Base-by-base conservation (phyloP, 1,284 basidiomycete species). In the Ceratobasidium sp. region DNA sequence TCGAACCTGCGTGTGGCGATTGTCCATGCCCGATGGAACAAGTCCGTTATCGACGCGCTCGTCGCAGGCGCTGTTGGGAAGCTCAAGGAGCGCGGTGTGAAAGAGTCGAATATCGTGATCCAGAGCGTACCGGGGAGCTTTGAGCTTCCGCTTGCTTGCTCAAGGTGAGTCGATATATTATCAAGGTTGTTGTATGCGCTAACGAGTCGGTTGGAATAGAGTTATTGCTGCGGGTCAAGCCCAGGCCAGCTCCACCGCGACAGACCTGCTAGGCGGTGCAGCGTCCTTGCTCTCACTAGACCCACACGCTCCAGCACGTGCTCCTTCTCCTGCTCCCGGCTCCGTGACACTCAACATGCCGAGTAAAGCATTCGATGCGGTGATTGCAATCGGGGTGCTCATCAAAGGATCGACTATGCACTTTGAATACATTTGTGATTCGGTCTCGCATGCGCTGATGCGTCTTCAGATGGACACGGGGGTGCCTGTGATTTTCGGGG, bases 371-470 rank as follows among this genome's bases (percentile, higher is more conserved):
- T 96, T 98, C 77, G 92, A 97, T 81, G 97, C 96, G 12, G 90
- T 98, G 76, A 97, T 99, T 79, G 94, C 96, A 46, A 95, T 99
- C 78, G 97, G 97, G 10, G 94, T 96, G 55, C 89, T 99, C 79
- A 98, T 99, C 87, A 99, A 99, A 82, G 97, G 96, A 72, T 86
- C 89, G 2, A 97, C 96, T 16, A 97, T 97, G 94, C 96, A 98
- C 83, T 98, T 97, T 80, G 96, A 98, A 82, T 99, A 99, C 85
- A 99, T 99, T 81, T 94, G 89, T 79, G 96, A 98, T 77, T 88
- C 90, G 72, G 94, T 97, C 73, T 91, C 93, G 53, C 91, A 97
- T 78, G 96, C 91, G 45, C 85, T 99, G 77, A 99, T 98, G 97
- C 88, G 89, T 76, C 88, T 98, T 30, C 94, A 96, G 79, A 84